These are phyloP conservation scores for Zea luxurians DNA, from an alignment of 176 grass and related monocot genomes.

Conservation along the genomic window DNA sequence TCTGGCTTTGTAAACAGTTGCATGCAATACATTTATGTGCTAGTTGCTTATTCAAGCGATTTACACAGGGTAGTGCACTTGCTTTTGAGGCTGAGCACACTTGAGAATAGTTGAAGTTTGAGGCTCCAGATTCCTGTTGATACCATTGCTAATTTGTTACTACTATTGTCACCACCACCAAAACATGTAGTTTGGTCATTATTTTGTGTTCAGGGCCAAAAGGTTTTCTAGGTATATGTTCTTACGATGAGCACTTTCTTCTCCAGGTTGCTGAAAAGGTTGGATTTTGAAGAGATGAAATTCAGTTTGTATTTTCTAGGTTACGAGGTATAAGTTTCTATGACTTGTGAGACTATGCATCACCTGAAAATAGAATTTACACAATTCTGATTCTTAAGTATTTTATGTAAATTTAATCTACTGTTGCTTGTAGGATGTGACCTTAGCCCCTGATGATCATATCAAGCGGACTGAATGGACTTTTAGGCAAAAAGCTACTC, in stretches of 20 bases:
- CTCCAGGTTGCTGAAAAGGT: slow-evolving; percentile 83
- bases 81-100: no score
- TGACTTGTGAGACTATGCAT: slow-evolving; percentile 9
- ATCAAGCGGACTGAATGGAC: slow-evolving; percentile 81
- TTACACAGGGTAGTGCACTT: no score
- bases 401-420: slow-evolving; percentile 12
- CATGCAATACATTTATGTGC: no score
- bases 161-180: no score
- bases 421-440: slow-evolving; percentile 49
- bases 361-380: background rate
- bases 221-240: background rate
- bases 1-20: no score
- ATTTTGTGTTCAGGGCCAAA: background rate
- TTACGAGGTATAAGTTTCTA: slow-evolving; percentile 65
- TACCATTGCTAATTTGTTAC: no score
- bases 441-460: slow-evolving; percentile 69
- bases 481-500: slow-evolving; percentile 89
- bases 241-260: background rate
- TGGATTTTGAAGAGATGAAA: slow-evolving; percentile 95
- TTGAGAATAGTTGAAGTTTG: no score
- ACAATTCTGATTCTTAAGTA: background rate
- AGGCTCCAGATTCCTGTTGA: no score
- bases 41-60: no score
- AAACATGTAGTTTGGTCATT: no score
- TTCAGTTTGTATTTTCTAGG: slow-evolving; percentile 98